Percentiles rank a stretch among this genome's conserved stretches.
Conservation (phyloP, 805 yeast species). For the Saccharomycopsis fibuligera region DNA sequence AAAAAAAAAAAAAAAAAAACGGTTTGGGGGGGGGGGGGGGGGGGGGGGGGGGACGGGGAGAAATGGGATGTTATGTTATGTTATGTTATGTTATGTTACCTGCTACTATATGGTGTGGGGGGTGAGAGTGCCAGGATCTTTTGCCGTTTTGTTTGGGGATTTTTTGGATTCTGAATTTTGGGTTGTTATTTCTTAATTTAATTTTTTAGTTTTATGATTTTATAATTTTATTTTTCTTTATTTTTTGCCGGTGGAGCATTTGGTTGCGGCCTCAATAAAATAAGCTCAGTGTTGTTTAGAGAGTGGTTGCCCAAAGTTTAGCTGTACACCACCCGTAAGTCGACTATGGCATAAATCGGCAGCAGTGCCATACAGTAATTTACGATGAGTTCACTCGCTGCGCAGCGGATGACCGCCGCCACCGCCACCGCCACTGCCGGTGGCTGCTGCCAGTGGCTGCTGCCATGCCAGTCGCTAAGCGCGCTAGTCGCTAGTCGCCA, state of each 20-base stretch:
- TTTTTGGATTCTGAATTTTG: too few relatives aligned
- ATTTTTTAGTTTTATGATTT: too few relatives aligned
- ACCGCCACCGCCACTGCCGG: neutral
- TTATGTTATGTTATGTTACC: neutral
- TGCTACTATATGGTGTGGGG: neutral
- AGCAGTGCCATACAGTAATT: neutral
- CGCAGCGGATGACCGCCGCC: neutral
- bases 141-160: too few relatives aligned
- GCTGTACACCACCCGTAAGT: neutral
- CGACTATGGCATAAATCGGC: neutral
- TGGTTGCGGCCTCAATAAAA: neutral
- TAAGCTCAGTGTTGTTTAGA: neutral
- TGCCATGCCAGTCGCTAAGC: too few relatives aligned
- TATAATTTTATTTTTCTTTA: too few relatives aligned
- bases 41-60: neutral
- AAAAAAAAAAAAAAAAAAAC: conserved; percentile 1
- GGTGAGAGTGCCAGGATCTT: too few relatives aligned
- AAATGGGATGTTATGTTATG: neutral
- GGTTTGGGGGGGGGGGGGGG: neutral
- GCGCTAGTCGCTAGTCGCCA: too few relatives aligned
- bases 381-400: neutral
- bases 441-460: neutral
- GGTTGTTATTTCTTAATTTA: too few relatives aligned
- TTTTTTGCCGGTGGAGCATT: neutral
- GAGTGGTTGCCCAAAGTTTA: neutral